Percentiles rank a stretch among this genome's conserved stretches.
These are phyloP conservation scores for Botryotinia calthae DNA, from an alignment of 2,329 filamentous ascomycete species.

Conservation along the genomic window DNA sequence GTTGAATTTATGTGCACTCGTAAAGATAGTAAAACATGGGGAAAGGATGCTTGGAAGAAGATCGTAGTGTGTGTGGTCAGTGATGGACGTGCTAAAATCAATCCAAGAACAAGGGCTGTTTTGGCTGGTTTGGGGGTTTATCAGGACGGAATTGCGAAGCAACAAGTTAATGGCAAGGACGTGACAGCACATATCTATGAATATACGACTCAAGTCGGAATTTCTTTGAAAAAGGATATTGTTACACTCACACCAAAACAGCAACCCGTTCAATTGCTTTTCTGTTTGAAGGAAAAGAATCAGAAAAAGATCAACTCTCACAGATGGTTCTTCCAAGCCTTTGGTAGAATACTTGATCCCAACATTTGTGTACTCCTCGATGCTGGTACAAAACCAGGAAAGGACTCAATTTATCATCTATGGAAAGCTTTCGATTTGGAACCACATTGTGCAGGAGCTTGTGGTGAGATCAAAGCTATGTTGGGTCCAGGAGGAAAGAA, in stretches of 20 bases:
- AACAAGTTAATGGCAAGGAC: conserved; percentile 92
- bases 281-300: conserved; percentile 98
- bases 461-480: conserved; percentile 96
- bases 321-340: conserved; percentile 99
- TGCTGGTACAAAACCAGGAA: conserved; percentile 87
- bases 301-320: conserved; percentile 97
- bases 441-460: conserved; percentile 94
- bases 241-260: conserved; percentile 98
- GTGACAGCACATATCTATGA: conserved; percentile 98
- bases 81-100: conserved; percentile 89
- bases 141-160: conserved; percentile 97
- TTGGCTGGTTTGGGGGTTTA: conserved; percentile 97
- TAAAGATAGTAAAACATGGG: conserved; percentile 91
- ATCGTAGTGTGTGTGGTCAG: conserved; percentile 97
- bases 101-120: conserved; percentile 89
- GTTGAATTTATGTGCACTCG: conserved; percentile 94
- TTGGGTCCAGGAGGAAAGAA: conserved; percentile 82
- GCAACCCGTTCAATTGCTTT: conserved; percentile 98
- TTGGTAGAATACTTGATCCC: conserved; percentile 85
- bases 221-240: conserved; percentile 93
- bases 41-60: conserved; percentile 96
- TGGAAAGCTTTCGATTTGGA: conserved; percentile 99
- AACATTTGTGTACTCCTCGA: conserved; percentile 97
- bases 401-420: conserved; percentile 87
- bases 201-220: conserved; percentile 97